phyloP scores from a whole-genome alignment of 495 filamentous ascomycete genomes.

The Neohortaea acidophila region DNA sequence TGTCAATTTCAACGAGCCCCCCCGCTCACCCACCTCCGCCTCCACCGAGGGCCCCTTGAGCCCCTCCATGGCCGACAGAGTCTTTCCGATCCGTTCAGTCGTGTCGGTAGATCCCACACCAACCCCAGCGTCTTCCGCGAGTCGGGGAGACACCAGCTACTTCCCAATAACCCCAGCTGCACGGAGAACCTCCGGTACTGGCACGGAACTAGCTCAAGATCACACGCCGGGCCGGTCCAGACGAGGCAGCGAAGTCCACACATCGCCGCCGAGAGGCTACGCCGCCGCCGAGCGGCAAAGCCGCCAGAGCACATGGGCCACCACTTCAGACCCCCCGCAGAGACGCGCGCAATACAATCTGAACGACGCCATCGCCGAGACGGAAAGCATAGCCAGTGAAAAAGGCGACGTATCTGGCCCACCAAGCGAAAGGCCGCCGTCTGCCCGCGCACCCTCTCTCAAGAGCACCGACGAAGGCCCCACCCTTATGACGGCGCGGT shows the following conservation, averaged over 20 bases:
- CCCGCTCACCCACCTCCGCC: conserved; percentile 4
- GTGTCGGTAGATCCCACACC: conserved; percentile 52
- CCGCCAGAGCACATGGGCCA: not conserved
- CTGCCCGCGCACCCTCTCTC: conserved; percentile 8
- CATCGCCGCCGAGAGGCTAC: not conserved
- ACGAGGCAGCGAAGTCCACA: conserved; percentile 1
- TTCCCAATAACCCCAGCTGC: conserved; percentile 14
- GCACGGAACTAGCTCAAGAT: not conserved
- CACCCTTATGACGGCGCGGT: conserved; percentile 49
- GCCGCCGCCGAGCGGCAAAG: conserved; percentile 4
- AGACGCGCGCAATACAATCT: conserved; percentile 17
- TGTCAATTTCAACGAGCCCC: conserved; percentile 1
- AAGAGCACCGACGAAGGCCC: conserved; percentile 22
- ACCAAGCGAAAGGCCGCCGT: conserved; percentile 9
- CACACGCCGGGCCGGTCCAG: not conserved
- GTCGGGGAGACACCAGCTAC: conserved; percentile 19
- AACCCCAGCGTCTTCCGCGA: conserved; percentile 22
- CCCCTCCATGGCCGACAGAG: conserved; percentile 42
- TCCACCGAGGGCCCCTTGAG: conserved; percentile 22
- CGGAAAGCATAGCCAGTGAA: conserved; percentile 8
- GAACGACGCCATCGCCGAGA: conserved; percentile 15
- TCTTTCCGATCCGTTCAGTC: conserved; percentile 74
- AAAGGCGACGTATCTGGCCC: conserved; percentile 2
- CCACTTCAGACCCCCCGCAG: not conserved
- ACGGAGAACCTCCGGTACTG: conserved; percentile 12